A percentile compares a stretch with the other conserved stretches of the same genome.
These are phyloP conservation scores for Edaphochlamys debaryana DNA, from an alignment of 139 green algal species.

Conservation along the genomic window DNA sequence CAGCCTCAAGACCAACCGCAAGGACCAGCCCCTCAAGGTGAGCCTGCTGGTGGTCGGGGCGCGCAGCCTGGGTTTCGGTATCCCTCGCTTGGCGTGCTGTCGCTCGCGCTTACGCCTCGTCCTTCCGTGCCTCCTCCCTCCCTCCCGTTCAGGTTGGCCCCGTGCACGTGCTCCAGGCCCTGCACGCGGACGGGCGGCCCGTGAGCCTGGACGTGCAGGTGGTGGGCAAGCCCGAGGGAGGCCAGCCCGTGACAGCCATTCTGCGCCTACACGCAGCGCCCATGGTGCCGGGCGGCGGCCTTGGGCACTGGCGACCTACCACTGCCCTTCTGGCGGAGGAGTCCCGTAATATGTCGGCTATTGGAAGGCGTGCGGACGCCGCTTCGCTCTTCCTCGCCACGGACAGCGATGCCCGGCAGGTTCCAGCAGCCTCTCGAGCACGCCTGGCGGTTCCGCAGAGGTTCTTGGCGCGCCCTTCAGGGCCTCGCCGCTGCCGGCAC, in stretches of 20 bases:
- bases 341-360: too few relatives aligned
- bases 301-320: neutral
- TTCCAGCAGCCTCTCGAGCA: too few relatives aligned
- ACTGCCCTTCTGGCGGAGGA: too few relatives aligned
- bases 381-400: too few relatives aligned
- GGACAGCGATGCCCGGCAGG: too few relatives aligned
- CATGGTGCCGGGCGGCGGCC: slow-evolving; percentile 13
- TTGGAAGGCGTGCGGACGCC: too few relatives aligned
- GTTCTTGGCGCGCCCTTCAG: too few relatives aligned
- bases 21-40: slow-evolving; percentile 18
- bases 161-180: neutral
- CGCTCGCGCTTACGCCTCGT: neutral
- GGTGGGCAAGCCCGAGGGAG: slow-evolving; percentile 7
- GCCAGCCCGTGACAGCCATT: slow-evolving; percentile 6
- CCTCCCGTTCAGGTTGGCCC: slow-evolving; percentile 5
- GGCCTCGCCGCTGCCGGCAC: too few relatives aligned
- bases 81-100: neutral
- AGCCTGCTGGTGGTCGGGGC: too few relatives aligned
- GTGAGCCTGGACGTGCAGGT: slow-evolving; percentile 24
- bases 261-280: slow-evolving; percentile 2
- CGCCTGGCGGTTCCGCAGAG: too few relatives aligned
- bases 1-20: slow-evolving; percentile 22
- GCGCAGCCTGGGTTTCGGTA: neutral
- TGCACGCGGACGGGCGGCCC: neutral
- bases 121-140: neutral